Conservation (phyloP, 192 early-diverging fungal genomes). For the Coemansia sp. region DNA sequence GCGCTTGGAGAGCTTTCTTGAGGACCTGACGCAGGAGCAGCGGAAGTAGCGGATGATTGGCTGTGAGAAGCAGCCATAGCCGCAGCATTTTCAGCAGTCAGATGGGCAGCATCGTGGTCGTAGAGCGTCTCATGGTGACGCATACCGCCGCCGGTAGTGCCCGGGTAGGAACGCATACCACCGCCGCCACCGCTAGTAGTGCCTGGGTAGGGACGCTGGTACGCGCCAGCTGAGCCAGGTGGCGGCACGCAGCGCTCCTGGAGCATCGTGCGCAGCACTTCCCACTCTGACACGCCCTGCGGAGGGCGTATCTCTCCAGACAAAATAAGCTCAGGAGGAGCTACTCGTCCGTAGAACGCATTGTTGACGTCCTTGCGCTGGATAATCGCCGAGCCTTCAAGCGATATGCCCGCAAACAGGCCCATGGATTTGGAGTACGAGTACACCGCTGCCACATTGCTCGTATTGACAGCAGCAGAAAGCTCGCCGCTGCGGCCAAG, state of each 20-base stretch:
- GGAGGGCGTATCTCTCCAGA: constrained; percentile 72
- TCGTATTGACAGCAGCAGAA: constrained; percentile 63
- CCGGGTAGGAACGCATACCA: too few relatives aligned
- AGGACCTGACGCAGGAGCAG: background rate
- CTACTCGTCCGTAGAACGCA: constrained; percentile 75
- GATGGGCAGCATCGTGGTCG: constrained; percentile 31
- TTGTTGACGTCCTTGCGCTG: constrained; percentile 85
- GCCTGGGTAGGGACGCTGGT: constrained; percentile 2
- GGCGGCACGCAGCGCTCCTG: constrained; percentile 49
- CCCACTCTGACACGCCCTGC: constrained; percentile 46
- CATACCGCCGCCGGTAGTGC: constrained; percentile 6
- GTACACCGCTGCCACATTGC: constrained; percentile 83
- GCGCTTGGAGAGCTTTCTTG: constrained; percentile 1
- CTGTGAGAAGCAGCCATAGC: constrained; percentile 11
- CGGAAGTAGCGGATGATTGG: background rate
- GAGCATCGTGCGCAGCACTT: constrained; percentile 40
- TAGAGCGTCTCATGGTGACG: constrained; percentile 38
- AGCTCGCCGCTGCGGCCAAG: constrained; percentile 84
- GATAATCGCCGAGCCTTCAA: constrained; percentile 86
- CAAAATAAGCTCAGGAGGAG: constrained; percentile 81
- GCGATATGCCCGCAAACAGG: constrained; percentile 87
- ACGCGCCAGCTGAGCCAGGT: background rate
- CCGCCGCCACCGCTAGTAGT: background rate
- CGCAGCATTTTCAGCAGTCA: constrained; percentile 5
- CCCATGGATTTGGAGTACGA: constrained; percentile 93